Conservation (phyloP, 306 rosid species). For the Acacia crassicarpa region DNA sequence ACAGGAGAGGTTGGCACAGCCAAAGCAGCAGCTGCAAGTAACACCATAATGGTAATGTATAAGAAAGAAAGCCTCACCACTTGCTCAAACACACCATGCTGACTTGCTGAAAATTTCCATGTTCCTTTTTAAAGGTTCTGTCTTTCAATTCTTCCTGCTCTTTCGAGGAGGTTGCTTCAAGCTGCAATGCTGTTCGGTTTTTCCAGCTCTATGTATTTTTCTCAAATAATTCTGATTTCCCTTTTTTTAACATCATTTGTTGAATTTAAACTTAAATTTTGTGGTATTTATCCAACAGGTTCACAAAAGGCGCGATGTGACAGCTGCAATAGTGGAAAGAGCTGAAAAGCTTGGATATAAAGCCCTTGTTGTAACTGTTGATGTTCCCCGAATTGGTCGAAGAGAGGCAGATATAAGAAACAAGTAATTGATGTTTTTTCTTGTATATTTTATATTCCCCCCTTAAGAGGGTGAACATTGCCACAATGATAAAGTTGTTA, state of each 20-base stretch:
- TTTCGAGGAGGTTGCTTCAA: slow-evolving; percentile 67
- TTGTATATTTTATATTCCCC: no score
- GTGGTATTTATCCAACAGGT: slow-evolving; percentile 35
- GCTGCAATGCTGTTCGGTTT: slow-evolving; percentile 75
- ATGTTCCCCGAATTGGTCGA: slow-evolving; percentile 59
- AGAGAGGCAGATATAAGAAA: slow-evolving; percentile 75
- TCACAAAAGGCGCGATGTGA: slow-evolving; percentile 54
- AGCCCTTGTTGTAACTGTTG: slow-evolving; percentile 65
- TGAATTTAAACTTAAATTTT: not conserved
- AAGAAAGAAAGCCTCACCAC: not conserved
- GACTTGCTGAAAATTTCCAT: not conserved
- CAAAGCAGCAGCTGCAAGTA: slow-evolving; percentile 67
- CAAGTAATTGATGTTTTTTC: slow-evolving; percentile 36
- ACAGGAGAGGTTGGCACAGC: slow-evolving; percentile 77
- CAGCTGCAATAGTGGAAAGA: slow-evolving; percentile 48
- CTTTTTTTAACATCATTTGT: not conserved
- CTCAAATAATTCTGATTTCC: slow-evolving; percentile 6
- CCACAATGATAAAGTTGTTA: no score
- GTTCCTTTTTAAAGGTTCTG: slow-evolving; percentile 31
- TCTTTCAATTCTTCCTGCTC: slow-evolving; percentile 55
- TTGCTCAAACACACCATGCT: not conserved
- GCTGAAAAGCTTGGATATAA: slow-evolving; percentile 65
- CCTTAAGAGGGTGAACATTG: no score
- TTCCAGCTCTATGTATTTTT: slow-evolving; percentile 63
- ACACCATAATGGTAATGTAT: slow-evolving; percentile 63